phyloP scores from a whole-genome alignment of 2,329 filamentous ascomycete species.

The Trichoderma simmonsii region DNA sequence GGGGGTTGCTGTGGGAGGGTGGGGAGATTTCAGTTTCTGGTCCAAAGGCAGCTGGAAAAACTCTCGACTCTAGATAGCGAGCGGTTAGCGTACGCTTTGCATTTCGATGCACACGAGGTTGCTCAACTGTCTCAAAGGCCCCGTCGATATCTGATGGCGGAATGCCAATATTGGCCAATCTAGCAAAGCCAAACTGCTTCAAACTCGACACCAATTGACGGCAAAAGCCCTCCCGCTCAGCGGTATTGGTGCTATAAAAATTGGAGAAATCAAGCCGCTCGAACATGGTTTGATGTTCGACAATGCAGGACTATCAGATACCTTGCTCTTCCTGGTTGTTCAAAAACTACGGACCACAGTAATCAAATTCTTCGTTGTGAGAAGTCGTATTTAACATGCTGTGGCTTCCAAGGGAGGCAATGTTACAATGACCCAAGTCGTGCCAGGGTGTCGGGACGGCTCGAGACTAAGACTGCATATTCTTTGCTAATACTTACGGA shows the following conservation, averaged over 20 bases:
- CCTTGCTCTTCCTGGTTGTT: neutral
- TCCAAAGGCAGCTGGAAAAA: conserved; percentile 11
- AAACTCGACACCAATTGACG: neutral
- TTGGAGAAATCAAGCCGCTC: neutral
- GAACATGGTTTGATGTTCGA: conserved; percentile 5
- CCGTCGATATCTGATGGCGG: neutral
- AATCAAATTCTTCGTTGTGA: neutral
- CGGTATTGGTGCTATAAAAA: neutral
- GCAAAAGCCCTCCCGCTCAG: conserved; percentile 2
- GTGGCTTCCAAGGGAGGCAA: neutral
- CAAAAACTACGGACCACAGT: neutral
- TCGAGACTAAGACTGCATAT: neutral
- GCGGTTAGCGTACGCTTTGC: neutral
- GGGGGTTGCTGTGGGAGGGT: conserved; percentile 13
- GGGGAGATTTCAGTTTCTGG: conserved; percentile 12
- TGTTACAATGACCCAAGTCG: neutral
- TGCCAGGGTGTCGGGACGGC: neutral
- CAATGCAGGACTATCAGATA: neutral
- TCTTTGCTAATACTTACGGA: neutral
- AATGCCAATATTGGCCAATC: conserved; percentile 3
- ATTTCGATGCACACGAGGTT: neutral
- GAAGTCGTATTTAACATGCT: neutral
- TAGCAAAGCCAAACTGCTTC: conserved; percentile 2
- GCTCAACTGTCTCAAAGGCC: conserved; percentile 7
- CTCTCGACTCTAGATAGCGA: conserved; percentile 1